Conservation (phyloP, 2,329 filamentous ascomycete genomes). For the Aspergillus vadensis region DNA sequence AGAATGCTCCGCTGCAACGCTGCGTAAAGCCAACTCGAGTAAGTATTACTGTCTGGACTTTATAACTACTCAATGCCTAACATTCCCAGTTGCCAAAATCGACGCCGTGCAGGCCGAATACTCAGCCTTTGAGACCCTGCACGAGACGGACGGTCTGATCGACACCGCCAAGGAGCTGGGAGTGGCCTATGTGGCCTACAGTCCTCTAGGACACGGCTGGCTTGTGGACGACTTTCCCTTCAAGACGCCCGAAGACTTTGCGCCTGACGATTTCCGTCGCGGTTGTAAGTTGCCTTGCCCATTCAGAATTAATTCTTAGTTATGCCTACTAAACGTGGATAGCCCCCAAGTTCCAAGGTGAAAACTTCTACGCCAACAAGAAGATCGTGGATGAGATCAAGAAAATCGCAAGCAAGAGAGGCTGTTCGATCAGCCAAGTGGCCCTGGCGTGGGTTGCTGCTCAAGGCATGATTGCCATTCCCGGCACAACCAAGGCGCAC, state of each 20-base stretch:
- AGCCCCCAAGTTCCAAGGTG: constrained; percentile 43
- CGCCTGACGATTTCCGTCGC: constrained; percentile 45
- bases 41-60: constrained; percentile 5
- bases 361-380: constrained; percentile 50
- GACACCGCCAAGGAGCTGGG: constrained; percentile 45
- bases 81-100: constrained; percentile 47
- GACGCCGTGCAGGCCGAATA: constrained; percentile 53
- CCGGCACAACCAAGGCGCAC: constrained; percentile 47
- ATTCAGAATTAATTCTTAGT: neutral
- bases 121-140: constrained; percentile 47
- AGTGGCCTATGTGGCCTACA: constrained; percentile 50
- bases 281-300: constrained; percentile 28
- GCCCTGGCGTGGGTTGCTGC: constrained; percentile 46
- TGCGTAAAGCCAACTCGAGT: constrained; percentile 51
- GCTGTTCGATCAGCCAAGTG: constrained; percentile 39
- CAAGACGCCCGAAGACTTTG: constrained; percentile 51
- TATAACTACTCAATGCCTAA: constrained; percentile 12
- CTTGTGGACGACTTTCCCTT: constrained; percentile 49
- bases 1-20: constrained; percentile 49
- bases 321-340: neutral
- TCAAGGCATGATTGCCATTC: constrained; percentile 50
- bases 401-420: constrained; percentile 40
- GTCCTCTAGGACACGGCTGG: constrained; percentile 52
- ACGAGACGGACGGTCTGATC: constrained; percentile 46
- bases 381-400: constrained; percentile 47